Percentiles rank a stretch among this genome's conserved stretches.
Conservation (phyloP, 805 yeast species). For the Hanseniaspora taiwanica region DNA sequence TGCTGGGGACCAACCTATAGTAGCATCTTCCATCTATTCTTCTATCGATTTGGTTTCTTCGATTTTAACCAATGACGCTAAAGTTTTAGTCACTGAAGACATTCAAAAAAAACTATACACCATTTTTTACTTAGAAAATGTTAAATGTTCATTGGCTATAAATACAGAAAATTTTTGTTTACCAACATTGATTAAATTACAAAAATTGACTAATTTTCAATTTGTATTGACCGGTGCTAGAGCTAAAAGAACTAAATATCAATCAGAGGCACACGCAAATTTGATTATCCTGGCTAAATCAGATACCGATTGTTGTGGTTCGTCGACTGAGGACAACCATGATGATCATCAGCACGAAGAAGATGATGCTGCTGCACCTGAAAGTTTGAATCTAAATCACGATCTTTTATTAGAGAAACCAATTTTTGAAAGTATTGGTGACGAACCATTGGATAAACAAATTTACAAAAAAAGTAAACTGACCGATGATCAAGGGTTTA, state of each 20-base stretch:
- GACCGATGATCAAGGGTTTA: slow-evolving; percentile 26
- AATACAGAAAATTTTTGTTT: slow-evolving; percentile 46
- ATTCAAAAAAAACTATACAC: slow-evolving; percentile 29
- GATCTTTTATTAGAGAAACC: slow-evolving; percentile 72
- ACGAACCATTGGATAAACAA: slow-evolving; percentile 31
- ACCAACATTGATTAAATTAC: slow-evolving; percentile 42
- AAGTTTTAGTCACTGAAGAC: slow-evolving; percentile 19
- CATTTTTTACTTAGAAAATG: slow-evolving; percentile 48
- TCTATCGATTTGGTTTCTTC: slow-evolving; percentile 19
- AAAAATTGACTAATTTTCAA: slow-evolving; percentile 43
- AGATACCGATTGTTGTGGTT: no score
- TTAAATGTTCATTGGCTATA: slow-evolving; percentile 49
- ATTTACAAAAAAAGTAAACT: slow-evolving; percentile 25
- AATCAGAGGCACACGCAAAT: slow-evolving; percentile 55
- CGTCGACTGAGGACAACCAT: no score
- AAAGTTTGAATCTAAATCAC: slow-evolving; percentile 50
- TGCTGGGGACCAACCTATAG: slow-evolving; percentile 31
- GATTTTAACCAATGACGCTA: slow-evolving; percentile 9
- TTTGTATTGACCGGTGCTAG: slow-evolving; percentile 74
- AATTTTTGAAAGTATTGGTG: slow-evolving; percentile 43
- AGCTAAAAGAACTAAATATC: slow-evolving; percentile 79
- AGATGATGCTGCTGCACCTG: slow-evolving; percentile 30
- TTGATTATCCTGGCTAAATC: slow-evolving; percentile 64
- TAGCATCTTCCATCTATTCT: slow-evolving; percentile 22
- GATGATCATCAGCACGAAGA: no score